Conservation (phyloP, 345 rosid species). For the Clausena lansium region DNA sequence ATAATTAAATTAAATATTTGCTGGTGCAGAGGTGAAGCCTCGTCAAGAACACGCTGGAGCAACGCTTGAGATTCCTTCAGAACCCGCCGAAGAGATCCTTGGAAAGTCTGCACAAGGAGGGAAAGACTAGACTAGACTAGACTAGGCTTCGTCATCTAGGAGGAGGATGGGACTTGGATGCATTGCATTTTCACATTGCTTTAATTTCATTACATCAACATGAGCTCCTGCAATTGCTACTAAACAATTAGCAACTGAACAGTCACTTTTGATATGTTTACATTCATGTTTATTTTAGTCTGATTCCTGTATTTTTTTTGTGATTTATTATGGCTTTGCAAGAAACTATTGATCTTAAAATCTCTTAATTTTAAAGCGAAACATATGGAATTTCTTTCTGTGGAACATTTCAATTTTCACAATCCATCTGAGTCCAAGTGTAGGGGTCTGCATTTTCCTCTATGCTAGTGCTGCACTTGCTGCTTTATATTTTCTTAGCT, state of each 20-base stretch:
- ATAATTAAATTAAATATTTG: neutral
- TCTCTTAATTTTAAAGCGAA: neutral
- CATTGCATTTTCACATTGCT: too few relatives aligned
- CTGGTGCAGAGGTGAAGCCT: conserved; percentile 71
- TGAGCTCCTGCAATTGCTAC: neutral
- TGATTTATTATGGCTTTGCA: neutral
- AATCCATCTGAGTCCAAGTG: too few relatives aligned
- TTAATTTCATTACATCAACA: too few relatives aligned
- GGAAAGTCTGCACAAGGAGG: conserved; percentile 40
- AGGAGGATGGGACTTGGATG: neutral
- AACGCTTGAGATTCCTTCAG: conserved; percentile 81
- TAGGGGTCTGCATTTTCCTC: too few relatives aligned
- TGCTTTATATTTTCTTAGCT: too few relatives aligned
- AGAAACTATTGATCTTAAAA: neutral
- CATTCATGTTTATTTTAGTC: neutral
- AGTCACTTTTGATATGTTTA: neutral
- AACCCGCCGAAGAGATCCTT: conserved; percentile 40
- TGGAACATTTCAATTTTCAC: too few relatives aligned
- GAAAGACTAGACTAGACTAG: neutral
- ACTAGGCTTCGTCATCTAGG: neutral
- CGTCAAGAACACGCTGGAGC: conserved; percentile 76
- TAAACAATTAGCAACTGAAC: neutral
- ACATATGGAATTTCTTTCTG: neutral
- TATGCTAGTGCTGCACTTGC: too few relatives aligned
- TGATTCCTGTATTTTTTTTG: neutral